Percentiles rank a stretch among this genome's conserved stretches.
These are phyloP conservation scores for Solanum corneliomulleri DNA, from an alignment of 257 asterid genomes.

Conservation along the genomic window DNA sequence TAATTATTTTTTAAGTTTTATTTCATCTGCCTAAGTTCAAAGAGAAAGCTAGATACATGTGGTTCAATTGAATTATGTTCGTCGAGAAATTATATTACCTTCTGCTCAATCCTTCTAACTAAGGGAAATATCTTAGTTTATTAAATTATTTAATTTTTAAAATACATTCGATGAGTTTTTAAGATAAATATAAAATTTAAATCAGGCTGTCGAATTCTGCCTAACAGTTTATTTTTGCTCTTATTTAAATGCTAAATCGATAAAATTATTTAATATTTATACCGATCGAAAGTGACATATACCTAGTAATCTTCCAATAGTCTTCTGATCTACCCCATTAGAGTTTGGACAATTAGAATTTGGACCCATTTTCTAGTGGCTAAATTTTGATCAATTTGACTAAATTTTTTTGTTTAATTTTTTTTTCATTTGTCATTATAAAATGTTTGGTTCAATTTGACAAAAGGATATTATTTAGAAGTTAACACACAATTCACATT, in stretches of 20 bases:
- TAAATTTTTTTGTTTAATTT: not conserved
- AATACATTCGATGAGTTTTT: too few species aligned
- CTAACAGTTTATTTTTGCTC: rapidly evolving
- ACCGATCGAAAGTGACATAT: not conserved
- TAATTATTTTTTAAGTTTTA: not conserved
- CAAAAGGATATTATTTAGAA: not conserved
- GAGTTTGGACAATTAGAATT: not conserved
- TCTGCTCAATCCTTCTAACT: not conserved
- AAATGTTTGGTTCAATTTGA: not conserved
- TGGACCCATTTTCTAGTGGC: not conserved
- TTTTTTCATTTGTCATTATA: not conserved
- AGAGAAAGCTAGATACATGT: not conserved
- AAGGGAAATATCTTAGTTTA: not conserved
- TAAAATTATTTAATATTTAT: not conserved
- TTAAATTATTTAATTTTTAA: not conserved
- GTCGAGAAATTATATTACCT: not conserved
- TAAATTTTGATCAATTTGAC: not conserved
- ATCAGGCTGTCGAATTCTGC: too few species aligned
- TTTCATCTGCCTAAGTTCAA: not conserved
- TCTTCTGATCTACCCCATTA: not conserved
- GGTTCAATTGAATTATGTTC: not conserved
- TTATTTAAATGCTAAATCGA: rapidly evolving
- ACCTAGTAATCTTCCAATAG: not conserved
- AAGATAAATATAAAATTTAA: too few species aligned
- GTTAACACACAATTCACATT: not conserved